Conservation (phyloP, 768 basidiomycete species). For the Kwoniella sp. region DNA sequence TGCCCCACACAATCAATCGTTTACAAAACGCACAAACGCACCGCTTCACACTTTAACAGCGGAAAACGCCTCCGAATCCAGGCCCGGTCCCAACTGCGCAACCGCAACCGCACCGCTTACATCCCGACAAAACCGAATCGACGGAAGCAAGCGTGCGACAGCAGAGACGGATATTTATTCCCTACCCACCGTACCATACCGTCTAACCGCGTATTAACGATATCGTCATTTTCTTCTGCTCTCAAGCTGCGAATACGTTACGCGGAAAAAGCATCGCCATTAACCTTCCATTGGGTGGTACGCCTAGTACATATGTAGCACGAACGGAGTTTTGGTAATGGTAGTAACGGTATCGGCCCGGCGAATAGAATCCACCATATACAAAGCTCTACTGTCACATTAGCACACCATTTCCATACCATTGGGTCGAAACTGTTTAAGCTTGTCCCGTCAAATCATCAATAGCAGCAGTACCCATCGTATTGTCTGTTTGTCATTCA, state of each 20-base stretch:
- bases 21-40: neutral
- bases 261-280: too few relatives aligned
- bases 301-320: neutral
- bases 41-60: neutral
- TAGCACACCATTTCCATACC: neutral
- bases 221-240: neutral
- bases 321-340: neutral
- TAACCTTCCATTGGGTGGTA: too few relatives aligned
- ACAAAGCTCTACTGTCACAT: too few relatives aligned
- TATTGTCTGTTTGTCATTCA: neutral
- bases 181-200: neutral
- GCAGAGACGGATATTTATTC: neutral
- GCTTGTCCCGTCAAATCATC: neutral
- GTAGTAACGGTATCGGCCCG: conserved; percentile 1
- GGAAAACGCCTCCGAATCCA: neutral
- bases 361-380: neutral
- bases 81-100: neutral
- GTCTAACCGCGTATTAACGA: neutral
- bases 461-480: neutral
- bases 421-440: conserved; percentile 2
- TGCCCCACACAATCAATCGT: neutral
- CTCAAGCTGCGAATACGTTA: too few relatives aligned
- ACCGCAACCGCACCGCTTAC: neutral
- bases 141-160: neutral
- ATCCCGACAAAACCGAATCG: conserved; percentile 1